phyloP scores from a whole-genome alignment of 2,329 filamentous ascomycete genomes.

The Aspergillus melleus region DNA sequence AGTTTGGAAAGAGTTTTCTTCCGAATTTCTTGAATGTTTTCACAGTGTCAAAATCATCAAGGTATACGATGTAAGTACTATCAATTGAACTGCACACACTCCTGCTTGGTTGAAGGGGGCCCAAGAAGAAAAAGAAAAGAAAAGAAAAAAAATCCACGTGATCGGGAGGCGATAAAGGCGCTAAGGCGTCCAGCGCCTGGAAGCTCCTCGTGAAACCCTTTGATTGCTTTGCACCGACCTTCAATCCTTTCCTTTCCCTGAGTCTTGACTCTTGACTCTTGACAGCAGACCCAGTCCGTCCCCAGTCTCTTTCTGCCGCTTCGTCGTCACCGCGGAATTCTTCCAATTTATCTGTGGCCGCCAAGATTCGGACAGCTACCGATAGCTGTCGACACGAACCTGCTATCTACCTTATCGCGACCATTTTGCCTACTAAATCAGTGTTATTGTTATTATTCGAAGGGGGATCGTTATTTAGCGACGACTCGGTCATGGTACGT shows the following conservation, averaged over 20 bases:
- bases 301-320: background rate
- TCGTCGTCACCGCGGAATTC: background rate
- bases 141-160: conserved; percentile 17
- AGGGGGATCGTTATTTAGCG: background rate
- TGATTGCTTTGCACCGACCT: conserved; percentile 4
- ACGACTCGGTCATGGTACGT: conserved; percentile 1
- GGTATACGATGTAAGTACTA: no score
- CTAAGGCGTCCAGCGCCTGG: conserved; percentile 18
- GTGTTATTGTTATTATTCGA: conserved; percentile 1
- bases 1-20: background rate
- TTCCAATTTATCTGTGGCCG: background rate
- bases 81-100: no score
- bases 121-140: background rate
- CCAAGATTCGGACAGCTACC: conserved; percentile 8
- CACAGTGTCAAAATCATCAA: no score
- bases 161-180: conserved; percentile 11
- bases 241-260: background rate
- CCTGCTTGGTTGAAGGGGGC: background rate
- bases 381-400: background rate
- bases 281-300: background rate
- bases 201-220: conserved; percentile 20
- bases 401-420: background rate
- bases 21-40: no score
- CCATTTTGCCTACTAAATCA: background rate
- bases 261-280: background rate